Evolutionary conservation across 129 eudicot genomes (phyloP).

Genomic region (Pittosporum tobira): DNA sequence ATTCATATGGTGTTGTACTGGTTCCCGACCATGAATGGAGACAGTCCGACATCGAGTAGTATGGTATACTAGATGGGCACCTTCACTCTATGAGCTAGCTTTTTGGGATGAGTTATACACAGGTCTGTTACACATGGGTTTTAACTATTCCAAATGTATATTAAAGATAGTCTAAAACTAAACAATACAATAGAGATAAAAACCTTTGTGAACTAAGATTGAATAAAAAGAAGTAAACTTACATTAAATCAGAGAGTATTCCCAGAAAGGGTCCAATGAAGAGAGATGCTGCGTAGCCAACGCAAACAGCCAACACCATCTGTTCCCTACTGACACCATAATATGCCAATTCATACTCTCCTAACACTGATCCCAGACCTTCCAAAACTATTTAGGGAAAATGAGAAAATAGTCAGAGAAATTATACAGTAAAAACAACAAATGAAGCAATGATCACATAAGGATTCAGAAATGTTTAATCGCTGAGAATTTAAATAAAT

Average conservation of each 20-base stretch:
- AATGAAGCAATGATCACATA: neutral
- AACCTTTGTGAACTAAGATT: neutral
- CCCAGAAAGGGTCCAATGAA: conserved; percentile 62
- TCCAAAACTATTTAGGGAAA: conserved; percentile 46
- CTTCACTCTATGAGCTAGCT: no score
- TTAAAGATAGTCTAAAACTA: no score
- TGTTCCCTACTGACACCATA: conserved; percentile 51
- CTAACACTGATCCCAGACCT: conserved; percentile 72
- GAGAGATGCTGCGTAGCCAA: conserved; percentile 51
- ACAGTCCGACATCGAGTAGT: no score
- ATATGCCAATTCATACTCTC: conserved; percentile 65
- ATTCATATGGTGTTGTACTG: no score
- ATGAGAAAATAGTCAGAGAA: neutral
- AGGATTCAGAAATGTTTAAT: no score
- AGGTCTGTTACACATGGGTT: no score
- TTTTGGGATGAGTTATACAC: no score
- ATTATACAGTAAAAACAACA: neutral
- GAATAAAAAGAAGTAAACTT: conserved; percentile 15
- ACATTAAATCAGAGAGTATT: conserved; percentile 74
- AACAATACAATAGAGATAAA: no score
- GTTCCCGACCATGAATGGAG: no score
- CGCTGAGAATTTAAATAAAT: no score
- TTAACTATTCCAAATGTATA: no score
- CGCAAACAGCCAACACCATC: conserved; percentile 39
- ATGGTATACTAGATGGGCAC: no score